Percentiles rank a stretch among this genome's conserved stretches.
Evolutionary conservation across 768 basidiomycete species (phyloP).

Genomic region (Hericium erinaceus): DNA sequence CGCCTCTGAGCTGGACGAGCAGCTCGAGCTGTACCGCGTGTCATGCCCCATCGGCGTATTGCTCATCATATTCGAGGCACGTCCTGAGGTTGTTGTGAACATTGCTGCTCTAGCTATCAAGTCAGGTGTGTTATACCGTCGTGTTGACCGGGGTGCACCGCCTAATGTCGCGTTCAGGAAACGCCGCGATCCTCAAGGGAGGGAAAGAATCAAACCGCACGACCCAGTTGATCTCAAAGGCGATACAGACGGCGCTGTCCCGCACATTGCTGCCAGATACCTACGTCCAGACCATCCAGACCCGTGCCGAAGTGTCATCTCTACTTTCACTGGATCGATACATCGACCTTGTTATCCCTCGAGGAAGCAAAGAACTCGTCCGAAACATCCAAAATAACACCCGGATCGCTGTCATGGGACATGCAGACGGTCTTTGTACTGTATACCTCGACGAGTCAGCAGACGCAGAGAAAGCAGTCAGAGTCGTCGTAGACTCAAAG

Average conservation of each 20-base stretch:
- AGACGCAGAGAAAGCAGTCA: slow-evolving; percentile 65
- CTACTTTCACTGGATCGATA: slow-evolving; percentile 81
- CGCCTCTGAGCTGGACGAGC: slow-evolving; percentile 82
- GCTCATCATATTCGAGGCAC: slow-evolving; percentile 93
- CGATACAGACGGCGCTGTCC: slow-evolving; percentile 70
- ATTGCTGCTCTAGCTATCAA: slow-evolving; percentile 95
- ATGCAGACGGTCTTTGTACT: slow-evolving; percentile 92
- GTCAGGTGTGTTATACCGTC: slow-evolving; percentile 52
- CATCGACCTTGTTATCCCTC: slow-evolving; percentile 94
- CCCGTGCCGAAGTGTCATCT: slow-evolving; percentile 82
- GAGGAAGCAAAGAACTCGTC: slow-evolving; percentile 90
- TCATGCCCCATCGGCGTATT: slow-evolving; percentile 96
- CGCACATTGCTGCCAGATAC: slow-evolving; percentile 64
- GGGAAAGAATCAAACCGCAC: slow-evolving; percentile 92
- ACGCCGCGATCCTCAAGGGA: slow-evolving; percentile 94
- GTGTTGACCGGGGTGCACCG: neutral
- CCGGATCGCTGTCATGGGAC: slow-evolving; percentile 96
- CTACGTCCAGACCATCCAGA: slow-evolving; percentile 89
- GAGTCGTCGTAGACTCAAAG: slow-evolving; percentile 86
- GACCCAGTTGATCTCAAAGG: slow-evolving; percentile 60
- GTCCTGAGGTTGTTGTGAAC: slow-evolving; percentile 96
- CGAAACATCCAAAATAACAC: slow-evolving; percentile 82
- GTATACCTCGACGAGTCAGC: slow-evolving; percentile 85
- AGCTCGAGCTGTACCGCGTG: slow-evolving; percentile 82
- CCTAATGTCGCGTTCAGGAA: slow-evolving; percentile 43